phyloP scores from a whole-genome alignment of 2,329 filamentous ascomycete genomes.

The Diaporthe longicolla region DNA sequence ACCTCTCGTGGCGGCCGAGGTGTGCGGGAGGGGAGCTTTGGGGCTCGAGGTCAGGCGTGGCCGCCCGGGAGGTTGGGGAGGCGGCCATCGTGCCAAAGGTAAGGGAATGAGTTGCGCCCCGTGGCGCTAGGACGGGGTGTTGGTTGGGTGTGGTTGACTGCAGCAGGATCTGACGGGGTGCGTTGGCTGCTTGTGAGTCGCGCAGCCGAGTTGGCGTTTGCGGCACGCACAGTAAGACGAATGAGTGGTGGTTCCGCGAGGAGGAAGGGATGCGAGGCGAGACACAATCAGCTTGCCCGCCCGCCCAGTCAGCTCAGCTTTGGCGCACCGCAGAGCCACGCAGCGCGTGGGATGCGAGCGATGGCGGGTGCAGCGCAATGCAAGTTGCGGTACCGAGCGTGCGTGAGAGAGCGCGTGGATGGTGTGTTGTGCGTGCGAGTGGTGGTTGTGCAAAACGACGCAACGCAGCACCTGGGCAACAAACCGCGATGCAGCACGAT shows the following conservation, averaged over 20 bases:
- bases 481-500: background rate
- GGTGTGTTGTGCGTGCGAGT: background rate
- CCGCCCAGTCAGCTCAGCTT: constrained; percentile 22
- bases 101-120: constrained; percentile 29
- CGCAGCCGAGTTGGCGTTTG: constrained; percentile 33
- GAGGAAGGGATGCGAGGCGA: constrained; percentile 33
- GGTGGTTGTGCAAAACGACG: background rate
- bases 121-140: constrained; percentile 34
- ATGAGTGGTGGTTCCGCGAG: constrained; percentile 25
- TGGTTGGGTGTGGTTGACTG: constrained; percentile 37
- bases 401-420: background rate
- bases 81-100: constrained; percentile 45
- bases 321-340: constrained; percentile 21
- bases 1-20: constrained; percentile 55
- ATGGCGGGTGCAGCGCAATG: background rate
- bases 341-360: constrained; percentile 21
- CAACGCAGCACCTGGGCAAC: constrained; percentile 1
- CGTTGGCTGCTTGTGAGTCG: constrained; percentile 34
- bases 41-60: constrained; percentile 60
- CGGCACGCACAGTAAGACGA: constrained; percentile 29
- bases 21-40: constrained; percentile 60
- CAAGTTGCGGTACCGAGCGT: background rate
- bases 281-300: constrained; percentile 27
- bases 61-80: constrained; percentile 57
- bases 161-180: constrained; percentile 32